A percentile compares a stretch with the other conserved stretches of the same genome.
phyloP scores from a whole-genome alignment of 768 basidiomycete genomes.

The Xerocomellus dryophilus region DNA sequence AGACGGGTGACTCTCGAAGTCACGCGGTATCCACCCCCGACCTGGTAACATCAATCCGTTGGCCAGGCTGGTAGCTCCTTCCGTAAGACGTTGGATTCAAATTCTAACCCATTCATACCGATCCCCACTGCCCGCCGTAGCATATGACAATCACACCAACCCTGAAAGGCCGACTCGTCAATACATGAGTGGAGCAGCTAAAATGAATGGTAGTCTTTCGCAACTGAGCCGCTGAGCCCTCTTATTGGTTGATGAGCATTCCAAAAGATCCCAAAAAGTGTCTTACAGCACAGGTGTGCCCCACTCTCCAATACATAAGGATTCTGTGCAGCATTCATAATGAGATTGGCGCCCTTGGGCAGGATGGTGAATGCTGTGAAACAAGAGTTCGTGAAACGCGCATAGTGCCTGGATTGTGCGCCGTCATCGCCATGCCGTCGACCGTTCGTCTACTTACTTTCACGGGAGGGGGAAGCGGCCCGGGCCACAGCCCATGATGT shows the following conservation, averaged over 20 bases:
- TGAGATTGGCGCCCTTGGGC: slow-evolving; percentile 95
- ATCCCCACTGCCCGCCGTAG: not conserved
- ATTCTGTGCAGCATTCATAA: slow-evolving; percentile 31
- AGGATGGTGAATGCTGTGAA: slow-evolving; percentile 98
- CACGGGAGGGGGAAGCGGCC: slow-evolving; percentile 95
- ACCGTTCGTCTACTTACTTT: slow-evolving; percentile 99
- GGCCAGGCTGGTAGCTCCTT: too few species aligned
- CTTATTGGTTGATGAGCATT: too few species aligned
- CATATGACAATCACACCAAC: not conserved
- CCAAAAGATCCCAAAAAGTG: too few species aligned
- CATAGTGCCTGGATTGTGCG: slow-evolving; percentile 89
- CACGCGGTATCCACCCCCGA: too few species aligned
- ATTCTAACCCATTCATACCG: not conserved
- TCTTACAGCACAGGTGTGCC: too few species aligned
- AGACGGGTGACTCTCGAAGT: too few species aligned
- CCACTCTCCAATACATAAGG: not conserved
- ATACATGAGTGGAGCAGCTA: too few species aligned
- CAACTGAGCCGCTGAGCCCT: too few species aligned
- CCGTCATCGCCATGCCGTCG: slow-evolving; percentile 99
- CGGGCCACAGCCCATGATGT: slow-evolving; percentile 95
- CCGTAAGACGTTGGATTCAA: too few species aligned
- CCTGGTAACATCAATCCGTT: not conserved
- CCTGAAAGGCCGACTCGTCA: not conserved
- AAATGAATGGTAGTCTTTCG: too few species aligned
- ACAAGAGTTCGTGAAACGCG: slow-evolving; percentile 93